Evolutionary conservation across 2,329 filamentous ascomycete species (phyloP), one percentile per base, ranked within the genome.

Genomic region (Chaetomiaceae sp.): DNA sequence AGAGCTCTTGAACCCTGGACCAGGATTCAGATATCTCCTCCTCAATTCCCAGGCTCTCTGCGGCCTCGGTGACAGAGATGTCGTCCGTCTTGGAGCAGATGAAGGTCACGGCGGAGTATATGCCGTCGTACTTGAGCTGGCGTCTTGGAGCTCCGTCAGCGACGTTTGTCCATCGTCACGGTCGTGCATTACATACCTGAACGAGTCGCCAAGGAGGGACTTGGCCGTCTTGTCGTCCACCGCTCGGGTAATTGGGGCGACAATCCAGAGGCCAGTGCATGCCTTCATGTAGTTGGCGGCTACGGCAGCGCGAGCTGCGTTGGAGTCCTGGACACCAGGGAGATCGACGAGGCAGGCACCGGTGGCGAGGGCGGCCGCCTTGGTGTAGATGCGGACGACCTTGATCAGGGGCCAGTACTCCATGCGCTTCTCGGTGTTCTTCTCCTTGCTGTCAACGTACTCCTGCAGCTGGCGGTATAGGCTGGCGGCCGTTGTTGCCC

Each of bases 31-130:
- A 51, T 23, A 60, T 55, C 48, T 60, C 47, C 4, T 57, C 49
- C 8, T 61, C 60, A 9, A 62, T 43, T 14, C 54, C 55, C 7
- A 63, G 53, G 38, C 57, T 60, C 45, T 62, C 59, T 14, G 55
- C 54, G 3, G 63, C 63, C 38, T 68, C 64, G 2, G 54, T 59
- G 9, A 67, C 50, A 1, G 58, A 55, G 3, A 84, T 81, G 44
- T 84, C 80, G 59, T 85, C 83, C 0, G 80, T 82, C 62, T 85
- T 85, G 15, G 74, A 78, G 61, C 82, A 85, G 14, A 86, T 79
- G 55, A 85, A 85, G 0, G 79, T 83, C 3, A 84, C 71, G 2
- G 69, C 71, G 6, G 69, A 73, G 50, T 80, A 80, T 0, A 70
- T 73, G 2, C 79, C 77, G 54, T 85, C 82, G 60, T 79, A 79